A percentile compares a stretch with the other conserved stretches of the same genome.
phyloP scores from a whole-genome alignment of 2,329 filamentous ascomycete species.

The Gnomoniopsis smithogilvyi region DNA sequence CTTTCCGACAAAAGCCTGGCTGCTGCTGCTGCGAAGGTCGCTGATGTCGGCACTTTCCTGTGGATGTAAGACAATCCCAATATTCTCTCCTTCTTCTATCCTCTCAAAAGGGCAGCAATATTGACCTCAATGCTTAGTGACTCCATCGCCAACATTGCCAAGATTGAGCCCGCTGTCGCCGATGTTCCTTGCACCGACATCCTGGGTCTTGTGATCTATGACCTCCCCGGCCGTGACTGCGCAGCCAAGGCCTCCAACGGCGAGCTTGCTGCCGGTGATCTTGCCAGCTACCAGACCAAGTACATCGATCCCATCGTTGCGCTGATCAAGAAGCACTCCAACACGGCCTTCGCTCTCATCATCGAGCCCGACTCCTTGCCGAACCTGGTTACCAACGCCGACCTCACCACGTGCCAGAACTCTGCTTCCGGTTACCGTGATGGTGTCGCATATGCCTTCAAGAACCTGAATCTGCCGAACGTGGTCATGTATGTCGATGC shows the following conservation, averaged over 20 bases:
- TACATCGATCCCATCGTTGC: slow-evolving; percentile 46
- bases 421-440: slow-evolving; percentile 53
- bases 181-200: slow-evolving; percentile 36
- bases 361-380: slow-evolving; percentile 62
- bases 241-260: slow-evolving; percentile 62
- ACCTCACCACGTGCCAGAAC: slow-evolving; percentile 50
- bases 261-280: slow-evolving; percentile 53
- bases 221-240: slow-evolving; percentile 62
- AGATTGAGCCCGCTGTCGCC: slow-evolving; percentile 33
- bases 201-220: slow-evolving; percentile 55
- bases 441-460: slow-evolving; percentile 49
- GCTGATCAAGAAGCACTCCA: slow-evolving; percentile 50
- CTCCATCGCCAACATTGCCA: slow-evolving; percentile 35
- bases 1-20: slow-evolving; percentile 29
- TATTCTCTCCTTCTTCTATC: background rate
- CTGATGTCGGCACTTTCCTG: slow-evolving; percentile 37
- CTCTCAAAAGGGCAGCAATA: background rate
- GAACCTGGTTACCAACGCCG: slow-evolving; percentile 60
- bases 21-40: slow-evolving; percentile 30
- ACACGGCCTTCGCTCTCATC: slow-evolving; percentile 40
- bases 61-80: slow-evolving; percentile 30
- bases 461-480: slow-evolving; percentile 54
- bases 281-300: slow-evolving; percentile 38
- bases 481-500: slow-evolving; percentile 63
- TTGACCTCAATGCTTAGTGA: slow-evolving; percentile 24